These are phyloP conservation scores for Fusarium sp. DNA, from an alignment of 2,329 filamentous ascomycete genomes.

Conservation along the genomic window DNA sequence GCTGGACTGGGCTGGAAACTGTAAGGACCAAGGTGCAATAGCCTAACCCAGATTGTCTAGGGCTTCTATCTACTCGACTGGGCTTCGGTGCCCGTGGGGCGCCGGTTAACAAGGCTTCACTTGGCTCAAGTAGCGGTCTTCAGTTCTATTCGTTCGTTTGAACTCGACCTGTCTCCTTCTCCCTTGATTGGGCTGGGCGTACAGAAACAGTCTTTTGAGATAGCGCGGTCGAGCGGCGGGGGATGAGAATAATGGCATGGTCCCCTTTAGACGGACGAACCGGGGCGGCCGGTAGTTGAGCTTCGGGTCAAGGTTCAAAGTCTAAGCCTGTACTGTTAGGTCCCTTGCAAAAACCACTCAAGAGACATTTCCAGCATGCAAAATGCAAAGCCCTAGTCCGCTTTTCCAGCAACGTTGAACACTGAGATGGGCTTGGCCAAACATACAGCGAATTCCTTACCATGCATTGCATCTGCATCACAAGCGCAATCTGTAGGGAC, in stretches of 20 bases:
- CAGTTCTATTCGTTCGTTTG: conserved; percentile 19
- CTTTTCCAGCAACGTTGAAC: conserved; percentile 1
- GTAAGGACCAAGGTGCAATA: background rate
- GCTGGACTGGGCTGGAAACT: background rate
- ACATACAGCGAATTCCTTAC: background rate
- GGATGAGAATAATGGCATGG: background rate
- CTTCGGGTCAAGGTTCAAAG: background rate
- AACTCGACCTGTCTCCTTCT: background rate
- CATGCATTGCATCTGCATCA: conserved; percentile 32
- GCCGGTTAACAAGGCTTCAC: conserved; percentile 14
- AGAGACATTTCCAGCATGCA: conserved; percentile 16
- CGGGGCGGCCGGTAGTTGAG: conserved; percentile 40
- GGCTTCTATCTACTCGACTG: background rate
- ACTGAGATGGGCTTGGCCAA: conserved; percentile 10
- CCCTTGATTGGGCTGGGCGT: conserved; percentile 20
- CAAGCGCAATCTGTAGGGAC: conserved; percentile 32
- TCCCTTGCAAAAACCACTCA: conserved; percentile 14
- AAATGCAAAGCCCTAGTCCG: conserved; percentile 6
- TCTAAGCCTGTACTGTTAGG: conserved; percentile 2
- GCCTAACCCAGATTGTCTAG: background rate
- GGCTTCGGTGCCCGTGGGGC: conserved; percentile 17
- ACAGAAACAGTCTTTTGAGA: conserved; percentile 22
- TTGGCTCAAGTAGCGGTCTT: conserved; percentile 23
- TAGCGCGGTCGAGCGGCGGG: conserved; percentile 28
- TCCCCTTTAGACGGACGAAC: conserved; percentile 23